Evolutionary conservation across 495 filamentous ascomycete genomes (phyloP), one percentile per base, ranked within the genome.

Genomic region (Penicillium argentinense): DNA sequence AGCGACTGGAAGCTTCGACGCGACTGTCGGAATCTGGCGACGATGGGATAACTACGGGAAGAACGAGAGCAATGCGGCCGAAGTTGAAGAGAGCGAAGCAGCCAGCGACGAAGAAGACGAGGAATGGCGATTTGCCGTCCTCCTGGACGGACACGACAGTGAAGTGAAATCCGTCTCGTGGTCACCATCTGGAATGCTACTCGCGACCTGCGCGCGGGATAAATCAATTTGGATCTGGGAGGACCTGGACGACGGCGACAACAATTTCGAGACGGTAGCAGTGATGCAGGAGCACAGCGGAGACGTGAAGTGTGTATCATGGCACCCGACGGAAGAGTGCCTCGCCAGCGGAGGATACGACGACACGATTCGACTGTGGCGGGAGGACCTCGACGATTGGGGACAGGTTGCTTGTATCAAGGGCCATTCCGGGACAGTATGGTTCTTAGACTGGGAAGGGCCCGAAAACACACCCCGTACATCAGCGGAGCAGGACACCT

Each of bases 221-320:
- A 97, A 97, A 71, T 85, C 81, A 17, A 88, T 98, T n/a, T 98
- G 93, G 93, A 86, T 98, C 39, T 98, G 93, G 93, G 93, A 98
- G 66, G 91, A 96, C 60, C 77, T 97, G 3, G 66, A 71, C 14
- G 83, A 83, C 26, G 87, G 82, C 5, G 91, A 92, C 21, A 92
- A 96, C 59, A 91, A 96, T 50, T 97, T 88, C 62, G 93, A 98
- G 79, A 97, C 93, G 5, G 81, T 97, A 5, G 92, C 92, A 0
- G 92, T 98, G 44, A 75, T 97, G 66, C 86, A 84, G 66, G 93
- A 97, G 66, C 93, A 98, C 59, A 87, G 86, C 21, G 91, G 86
- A 11, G 93, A 98, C 63, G 91, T 98, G 27, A 98, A 98, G 62
- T 88, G 82, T 44, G 89, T 98, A 4, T 77, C 82, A 0, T 98